Conservation (phyloP, 495 filamentous ascomycete genomes). For the Parathielavia appendiculata region DNA sequence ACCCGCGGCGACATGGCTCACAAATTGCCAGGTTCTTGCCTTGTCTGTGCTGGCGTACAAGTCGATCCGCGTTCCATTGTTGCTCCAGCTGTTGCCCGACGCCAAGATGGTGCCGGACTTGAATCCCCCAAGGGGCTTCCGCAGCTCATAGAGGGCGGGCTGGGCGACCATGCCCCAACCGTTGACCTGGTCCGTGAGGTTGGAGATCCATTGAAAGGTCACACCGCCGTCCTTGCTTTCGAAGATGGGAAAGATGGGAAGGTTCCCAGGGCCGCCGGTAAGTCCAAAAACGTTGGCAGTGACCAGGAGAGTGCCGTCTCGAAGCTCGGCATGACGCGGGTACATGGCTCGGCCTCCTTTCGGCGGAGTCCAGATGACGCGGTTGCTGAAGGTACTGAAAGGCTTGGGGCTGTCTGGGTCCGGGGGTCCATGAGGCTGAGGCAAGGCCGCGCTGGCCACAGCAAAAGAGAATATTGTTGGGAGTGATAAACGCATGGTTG, state of each 20-base stretch:
- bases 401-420: slow-evolving; percentile 3
- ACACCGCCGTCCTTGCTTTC: slow-evolving; percentile 55
- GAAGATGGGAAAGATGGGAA: slow-evolving; percentile 63
- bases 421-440: neutral
- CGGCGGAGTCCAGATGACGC: slow-evolving; percentile 42
- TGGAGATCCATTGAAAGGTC: slow-evolving; percentile 58
- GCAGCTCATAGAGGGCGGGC: slow-evolving; percentile 59
- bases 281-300: slow-evolving; percentile 64
- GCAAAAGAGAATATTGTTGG: neutral
- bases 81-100: slow-evolving; percentile 57
- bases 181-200: slow-evolving; percentile 58
- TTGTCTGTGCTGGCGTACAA: slow-evolving; percentile 58
- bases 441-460: neutral
- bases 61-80: slow-evolving; percentile 55
- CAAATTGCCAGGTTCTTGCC: slow-evolving; percentile 60
- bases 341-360: slow-evolving; percentile 41
- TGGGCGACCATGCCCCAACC: slow-evolving; percentile 63
- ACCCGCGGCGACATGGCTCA: slow-evolving; percentile 58
- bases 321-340: slow-evolving; percentile 47
- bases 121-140: slow-evolving; percentile 51
- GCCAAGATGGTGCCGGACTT: slow-evolving; percentile 56
- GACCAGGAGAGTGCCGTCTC: slow-evolving; percentile 50
- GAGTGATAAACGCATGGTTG: neutral
- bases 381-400: slow-evolving; percentile 28
- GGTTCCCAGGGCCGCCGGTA: slow-evolving; percentile 50